Evolutionary conservation across 1,284 basidiomycete genomes (phyloP), one percentile per base, ranked within the genome.

Genomic region (Retiboletus flavoniger): DNA sequence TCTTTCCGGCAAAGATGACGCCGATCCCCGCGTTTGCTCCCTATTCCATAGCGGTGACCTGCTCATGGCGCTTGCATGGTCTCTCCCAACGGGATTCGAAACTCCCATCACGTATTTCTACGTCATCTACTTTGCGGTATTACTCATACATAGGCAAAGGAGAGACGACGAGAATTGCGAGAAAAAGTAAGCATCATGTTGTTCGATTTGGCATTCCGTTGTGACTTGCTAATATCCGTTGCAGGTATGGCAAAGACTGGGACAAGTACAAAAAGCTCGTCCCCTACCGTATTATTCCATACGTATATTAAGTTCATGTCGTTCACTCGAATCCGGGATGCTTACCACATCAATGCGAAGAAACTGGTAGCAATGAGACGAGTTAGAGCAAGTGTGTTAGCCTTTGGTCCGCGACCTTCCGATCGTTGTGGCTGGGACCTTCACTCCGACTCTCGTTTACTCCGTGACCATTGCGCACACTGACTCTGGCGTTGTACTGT

Each of bases 61-160:
- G 57, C 74, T 95, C 60, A 96, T 96, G 94, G 88, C 84, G n/a
- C 73, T 92, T 53, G 87, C 89, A 0, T 99, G 96, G 95, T 97
- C 89, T 62, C 81, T 99, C 14, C 93, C 97, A 0, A 96, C 93
- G 1, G 94, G 92, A 8, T 95, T 98, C 73, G 75, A 82, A 45
- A 94, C 93, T 0, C 95, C 95, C 7, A 81, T 99, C 67, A 95
- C 96, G 3, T 99, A 99, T 77, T 99, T 96, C 76, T 99, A 99
- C 71, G 82, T 93, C 40, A 72, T 79, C 58, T 95, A 95, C 77
- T 99, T 99, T 67, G 79, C 84, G 7, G 83, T 97, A 19, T 83
- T 99, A 28, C 86, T 99, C 55, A 78, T 95, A 26, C 97, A 99
- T 73, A 80, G 97, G 53, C 93, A 98, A 74, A 77, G 77, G 56